Conservation (phyloP, 2,329 filamentous ascomycete genomes). For the Endothia cerciana region DNA sequence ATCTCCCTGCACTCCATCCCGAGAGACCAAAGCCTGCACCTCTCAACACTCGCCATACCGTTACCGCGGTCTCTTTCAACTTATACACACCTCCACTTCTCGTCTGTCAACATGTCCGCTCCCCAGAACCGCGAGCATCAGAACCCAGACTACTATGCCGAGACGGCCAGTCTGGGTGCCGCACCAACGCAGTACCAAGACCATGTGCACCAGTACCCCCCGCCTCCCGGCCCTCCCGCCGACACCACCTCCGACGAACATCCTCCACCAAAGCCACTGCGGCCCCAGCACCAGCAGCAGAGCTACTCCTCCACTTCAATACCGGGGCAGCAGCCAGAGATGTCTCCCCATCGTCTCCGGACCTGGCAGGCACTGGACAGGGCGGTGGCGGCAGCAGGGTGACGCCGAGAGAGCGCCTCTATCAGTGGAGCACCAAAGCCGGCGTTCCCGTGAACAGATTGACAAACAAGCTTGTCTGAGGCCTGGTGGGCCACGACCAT, state of each 20-base stretch:
- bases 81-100: neutral
- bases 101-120: slow-evolving; percentile 3
- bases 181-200: slow-evolving; percentile 1
- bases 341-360: neutral
- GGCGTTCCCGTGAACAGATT: slow-evolving; percentile 70
- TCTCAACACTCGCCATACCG: neutral
- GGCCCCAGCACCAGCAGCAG: slow-evolving; percentile 14
- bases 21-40: too few species aligned
- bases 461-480: slow-evolving; percentile 59
- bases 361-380: neutral
- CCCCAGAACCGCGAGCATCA: slow-evolving; percentile 10
- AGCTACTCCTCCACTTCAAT: neutral
- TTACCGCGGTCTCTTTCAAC: neutral
- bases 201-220: slow-evolving; percentile 16
- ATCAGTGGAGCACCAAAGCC: slow-evolving; percentile 31
- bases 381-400: slow-evolving; percentile 13
- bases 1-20: neutral
- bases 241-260: neutral
- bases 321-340: neutral
- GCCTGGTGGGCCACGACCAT: slow-evolving; percentile 56
- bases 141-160: slow-evolving; percentile 19
- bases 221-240: slow-evolving; percentile 6
- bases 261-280: slow-evolving; percentile 11
- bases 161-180: slow-evolving; percentile 12
- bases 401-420: slow-evolving; percentile 32